phyloP scores from a whole-genome alignment of 2,329 filamentous ascomycete genomes.

The Paraphoma chrysanthemicola region DNA sequence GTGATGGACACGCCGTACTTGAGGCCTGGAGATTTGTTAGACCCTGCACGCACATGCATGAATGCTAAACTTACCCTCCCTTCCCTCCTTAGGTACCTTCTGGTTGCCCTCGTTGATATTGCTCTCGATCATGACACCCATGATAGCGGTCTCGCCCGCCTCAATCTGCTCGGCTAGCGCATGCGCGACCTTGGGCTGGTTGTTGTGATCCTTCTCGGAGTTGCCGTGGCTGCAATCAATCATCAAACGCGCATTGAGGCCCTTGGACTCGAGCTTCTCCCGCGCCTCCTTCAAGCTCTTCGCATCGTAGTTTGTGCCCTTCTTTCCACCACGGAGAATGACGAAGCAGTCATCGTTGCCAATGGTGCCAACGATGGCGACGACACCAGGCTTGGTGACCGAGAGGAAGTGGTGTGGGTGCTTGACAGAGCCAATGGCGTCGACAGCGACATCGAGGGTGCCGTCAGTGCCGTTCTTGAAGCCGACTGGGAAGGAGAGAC shows the following conservation, averaged over 20 bases:
- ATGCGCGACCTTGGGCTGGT: conserved; percentile 92
- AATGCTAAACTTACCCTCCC: conserved; percentile 46
- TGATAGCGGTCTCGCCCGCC: conserved; percentile 82
- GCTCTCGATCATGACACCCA: conserved; percentile 99
- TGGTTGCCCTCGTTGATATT: conserved; percentile 95
- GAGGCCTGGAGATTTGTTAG: conserved; percentile 61
- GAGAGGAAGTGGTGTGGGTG: conserved; percentile 97
- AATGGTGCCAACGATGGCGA: conserved; percentile 90
- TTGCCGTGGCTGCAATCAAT: conserved; percentile 98
- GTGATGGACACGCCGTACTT: conserved; percentile 97
- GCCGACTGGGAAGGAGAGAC: conserved; percentile 94
- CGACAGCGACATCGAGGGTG: conserved; percentile 84
- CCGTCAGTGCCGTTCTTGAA: conserved; percentile 99
- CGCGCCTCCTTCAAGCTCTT: conserved; percentile 85
- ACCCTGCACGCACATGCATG: background rate
- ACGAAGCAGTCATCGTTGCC: conserved; percentile 98
- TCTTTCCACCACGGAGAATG: conserved; percentile 89
- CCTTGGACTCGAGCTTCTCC: conserved; percentile 75
- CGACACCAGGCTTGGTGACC: conserved; percentile 94
- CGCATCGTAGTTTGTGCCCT: conserved; percentile 92
- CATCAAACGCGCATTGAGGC: conserved; percentile 82
- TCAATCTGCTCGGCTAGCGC: conserved; percentile 83
- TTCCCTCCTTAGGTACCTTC: conserved; percentile 88
- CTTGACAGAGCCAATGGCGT: conserved; percentile 90
- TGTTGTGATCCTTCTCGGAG: conserved; percentile 94